Conservation (phyloP, 805 yeast species). For the Kazachstania martiniae region DNA sequence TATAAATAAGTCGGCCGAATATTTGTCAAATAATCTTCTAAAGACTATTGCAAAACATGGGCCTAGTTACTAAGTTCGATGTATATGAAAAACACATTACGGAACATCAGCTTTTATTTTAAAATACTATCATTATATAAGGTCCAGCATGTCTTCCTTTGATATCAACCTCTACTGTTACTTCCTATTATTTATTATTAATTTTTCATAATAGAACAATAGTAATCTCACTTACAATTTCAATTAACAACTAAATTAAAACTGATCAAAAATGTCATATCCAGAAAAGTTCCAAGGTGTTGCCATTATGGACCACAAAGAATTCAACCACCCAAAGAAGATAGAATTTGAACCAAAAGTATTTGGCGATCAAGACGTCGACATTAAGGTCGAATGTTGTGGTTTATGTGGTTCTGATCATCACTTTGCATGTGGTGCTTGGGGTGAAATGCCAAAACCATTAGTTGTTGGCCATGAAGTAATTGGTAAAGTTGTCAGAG, state of each 20-base stretch:
- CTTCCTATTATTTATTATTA: neutral
- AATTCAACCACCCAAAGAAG: constrained; percentile 47
- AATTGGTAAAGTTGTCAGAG: constrained; percentile 44
- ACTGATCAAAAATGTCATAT: constrained; percentile 47
- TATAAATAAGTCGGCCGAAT: neutral
- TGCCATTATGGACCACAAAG: constrained; percentile 38
- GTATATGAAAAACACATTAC: neutral
- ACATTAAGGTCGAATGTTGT: constrained; percentile 48
- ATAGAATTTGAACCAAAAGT: constrained; percentile 39
- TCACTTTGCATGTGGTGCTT: constrained; percentile 17
- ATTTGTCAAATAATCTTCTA: neutral
- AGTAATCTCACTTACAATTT: no score
- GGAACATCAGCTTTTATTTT: neutral
- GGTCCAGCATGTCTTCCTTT: neutral
- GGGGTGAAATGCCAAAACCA: constrained; percentile 18
- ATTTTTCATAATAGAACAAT: neutral
- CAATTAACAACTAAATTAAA: neutral
- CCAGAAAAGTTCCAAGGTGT: constrained; percentile 48
- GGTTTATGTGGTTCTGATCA: constrained; percentile 59
- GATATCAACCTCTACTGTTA: neutral
- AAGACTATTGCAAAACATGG: neutral
- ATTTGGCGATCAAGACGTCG: constrained; percentile 37
- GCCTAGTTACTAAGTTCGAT: neutral
- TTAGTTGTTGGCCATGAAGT: constrained; percentile 62
- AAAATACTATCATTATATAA: no score